phyloP scores from a whole-genome alignment of 257 asterid genomes.

The Lycium barbarum region DNA sequence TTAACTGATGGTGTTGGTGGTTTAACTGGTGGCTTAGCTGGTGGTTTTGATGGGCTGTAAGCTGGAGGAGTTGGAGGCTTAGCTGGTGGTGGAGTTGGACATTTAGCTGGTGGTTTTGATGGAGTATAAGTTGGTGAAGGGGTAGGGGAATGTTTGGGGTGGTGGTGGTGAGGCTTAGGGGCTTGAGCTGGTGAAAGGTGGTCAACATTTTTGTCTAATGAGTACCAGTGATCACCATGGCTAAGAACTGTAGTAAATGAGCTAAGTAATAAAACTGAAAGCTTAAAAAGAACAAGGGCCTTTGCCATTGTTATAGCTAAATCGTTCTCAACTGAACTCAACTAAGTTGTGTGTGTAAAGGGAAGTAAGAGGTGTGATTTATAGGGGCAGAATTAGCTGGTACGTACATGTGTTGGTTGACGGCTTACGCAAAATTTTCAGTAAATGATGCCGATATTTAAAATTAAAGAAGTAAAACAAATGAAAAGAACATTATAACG shows the following conservation, averaged over 20 bases:
- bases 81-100: background rate
- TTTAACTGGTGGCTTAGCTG: conserved; percentile 7
- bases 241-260: conserved; percentile 22
- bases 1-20: conserved; percentile 9
- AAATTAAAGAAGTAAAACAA: too few relatives aligned
- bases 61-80: background rate
- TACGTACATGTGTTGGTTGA: too few relatives aligned
- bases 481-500: too few relatives aligned
- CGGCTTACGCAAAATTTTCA: too few relatives aligned
- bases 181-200: conserved; percentile 26
- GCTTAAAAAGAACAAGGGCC: conserved; percentile 16
- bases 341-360: background rate
- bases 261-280: conserved; percentile 26
- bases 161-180: conserved; percentile 13
- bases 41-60: background rate
- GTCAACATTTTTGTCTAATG: background rate
- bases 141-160: background rate
- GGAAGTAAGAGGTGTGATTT: background rate
- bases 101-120: background rate
- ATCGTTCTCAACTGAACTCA: background rate
- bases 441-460: too few relatives aligned
- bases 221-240: background rate
- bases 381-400: background rate
- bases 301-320: conserved; percentile 15
- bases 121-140: conserved; percentile 26